Conservation (phyloP, 2,329 filamentous ascomycete species). For the Epichloe typhina region DNA sequence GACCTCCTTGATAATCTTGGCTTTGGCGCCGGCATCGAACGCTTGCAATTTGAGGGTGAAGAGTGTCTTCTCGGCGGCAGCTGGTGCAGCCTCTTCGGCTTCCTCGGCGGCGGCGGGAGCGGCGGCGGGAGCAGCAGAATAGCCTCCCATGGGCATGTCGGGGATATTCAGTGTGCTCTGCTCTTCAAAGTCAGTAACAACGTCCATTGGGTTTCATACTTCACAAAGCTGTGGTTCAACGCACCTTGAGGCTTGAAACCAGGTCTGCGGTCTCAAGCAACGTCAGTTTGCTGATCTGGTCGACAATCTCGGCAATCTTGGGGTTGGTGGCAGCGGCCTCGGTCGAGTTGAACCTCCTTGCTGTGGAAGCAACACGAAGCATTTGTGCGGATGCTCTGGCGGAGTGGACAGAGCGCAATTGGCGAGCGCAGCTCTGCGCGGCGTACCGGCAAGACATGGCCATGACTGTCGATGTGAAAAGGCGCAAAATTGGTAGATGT, state of each 20-base stretch:
- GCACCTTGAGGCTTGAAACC: slow-evolving; percentile 87
- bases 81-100: slow-evolving; percentile 76
- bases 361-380: slow-evolving; percentile 29
- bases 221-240: not conserved
- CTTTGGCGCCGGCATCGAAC: slow-evolving; percentile 80
- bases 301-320: slow-evolving; percentile 89
- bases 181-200: slow-evolving; percentile 2
- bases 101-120: slow-evolving; percentile 58
- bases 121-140: slow-evolving; percentile 54
- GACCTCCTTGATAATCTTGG: slow-evolving; percentile 99
- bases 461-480: slow-evolving; percentile 32
- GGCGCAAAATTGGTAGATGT: slow-evolving; percentile 7
- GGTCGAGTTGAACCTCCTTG: slow-evolving; percentile 80
- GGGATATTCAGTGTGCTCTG: slow-evolving; percentile 94
- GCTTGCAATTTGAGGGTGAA: slow-evolving; percentile 92
- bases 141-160: slow-evolving; percentile 88
- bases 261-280: slow-evolving; percentile 94
- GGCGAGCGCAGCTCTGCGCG: slow-evolving; percentile 50
- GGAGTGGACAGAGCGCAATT: slow-evolving; percentile 38
- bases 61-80: slow-evolving; percentile 87
- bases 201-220: not conserved
- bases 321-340: slow-evolving; percentile 60
- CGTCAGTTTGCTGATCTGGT: slow-evolving; percentile 97
- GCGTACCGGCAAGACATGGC: slow-evolving; percentile 50
- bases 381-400: slow-evolving; percentile 35